Evolutionary conservation across 805 yeast genomes (phyloP).

Genomic region (Debaryomyces castellii): DNA sequence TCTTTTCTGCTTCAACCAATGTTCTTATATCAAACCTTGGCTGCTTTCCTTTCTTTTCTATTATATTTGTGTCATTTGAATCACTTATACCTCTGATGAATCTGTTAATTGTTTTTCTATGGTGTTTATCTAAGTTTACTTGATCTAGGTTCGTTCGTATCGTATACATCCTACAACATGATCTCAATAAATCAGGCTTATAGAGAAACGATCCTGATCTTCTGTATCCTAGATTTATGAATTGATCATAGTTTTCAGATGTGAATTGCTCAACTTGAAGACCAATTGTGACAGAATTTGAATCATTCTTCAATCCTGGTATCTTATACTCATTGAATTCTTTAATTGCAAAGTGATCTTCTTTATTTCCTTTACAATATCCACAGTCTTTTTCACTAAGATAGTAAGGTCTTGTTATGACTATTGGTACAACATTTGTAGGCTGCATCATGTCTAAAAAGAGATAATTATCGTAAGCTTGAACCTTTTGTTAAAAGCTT

Average conservation of each 20-base stretch:
- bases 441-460: background rate
- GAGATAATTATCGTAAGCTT: background rate
- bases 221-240: conserved; percentile 75
- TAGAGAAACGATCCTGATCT: conserved; percentile 72
- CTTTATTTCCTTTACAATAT: conserved; percentile 59
- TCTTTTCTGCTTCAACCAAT: conserved; percentile 41
- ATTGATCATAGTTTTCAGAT: conserved; percentile 54
- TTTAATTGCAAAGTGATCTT: conserved; percentile 36
- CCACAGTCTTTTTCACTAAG: conserved; percentile 58
- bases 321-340: conserved; percentile 24
- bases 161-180: conserved; percentile 79
- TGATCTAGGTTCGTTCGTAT: conserved; percentile 57
- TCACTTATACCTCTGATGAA: conserved; percentile 45
- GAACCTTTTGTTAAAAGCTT: background rate
- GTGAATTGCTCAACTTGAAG: conserved; percentile 46
- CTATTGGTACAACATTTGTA: conserved; percentile 15
- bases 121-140: conserved; percentile 60
- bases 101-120: conserved; percentile 61
- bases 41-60: conserved; percentile 9
- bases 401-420: conserved; percentile 47
- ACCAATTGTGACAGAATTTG: conserved; percentile 29
- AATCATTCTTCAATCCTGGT: conserved; percentile 8
- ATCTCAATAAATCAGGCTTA: conserved; percentile 63
- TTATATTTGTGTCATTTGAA: conserved; percentile 1
- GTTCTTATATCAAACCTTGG: conserved; percentile 23